phyloP scores from a whole-genome alignment of 2,329 filamentous ascomycete genomes.

The Apiospora aurea region DNA sequence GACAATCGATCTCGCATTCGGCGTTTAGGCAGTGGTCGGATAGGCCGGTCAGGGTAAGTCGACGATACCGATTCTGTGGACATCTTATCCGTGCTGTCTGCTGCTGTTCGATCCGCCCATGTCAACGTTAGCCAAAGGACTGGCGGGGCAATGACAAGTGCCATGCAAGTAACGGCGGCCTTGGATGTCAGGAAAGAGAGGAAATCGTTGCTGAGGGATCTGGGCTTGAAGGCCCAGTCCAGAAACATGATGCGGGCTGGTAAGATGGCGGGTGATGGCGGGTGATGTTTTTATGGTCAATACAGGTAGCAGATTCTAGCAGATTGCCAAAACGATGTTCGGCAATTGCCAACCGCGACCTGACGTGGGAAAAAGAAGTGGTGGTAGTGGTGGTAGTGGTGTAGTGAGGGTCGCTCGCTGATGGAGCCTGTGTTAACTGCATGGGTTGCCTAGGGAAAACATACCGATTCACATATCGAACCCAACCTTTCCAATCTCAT shows the following conservation, averaged over 20 bases:
- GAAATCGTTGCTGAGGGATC: conserved; percentile 19
- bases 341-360: background rate
- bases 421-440: conserved; percentile 14
- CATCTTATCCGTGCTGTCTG: conserved; percentile 61
- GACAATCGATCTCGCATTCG: conserved; percentile 87
- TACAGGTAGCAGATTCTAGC: too few relatives aligned
- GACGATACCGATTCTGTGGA: conserved; percentile 80
- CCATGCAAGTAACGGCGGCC: conserved; percentile 33
- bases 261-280: background rate
- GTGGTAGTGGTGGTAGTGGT: background rate
- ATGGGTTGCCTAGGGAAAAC: conserved; percentile 23
- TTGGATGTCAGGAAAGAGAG: conserved; percentile 26
- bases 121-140: conserved; percentile 43
- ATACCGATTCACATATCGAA: conserved; percentile 31
- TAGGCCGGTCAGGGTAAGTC: conserved; percentile 87
- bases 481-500: conserved; percentile 21
- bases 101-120: conserved; percentile 35
- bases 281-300: too few relatives aligned
- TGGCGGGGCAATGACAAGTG: conserved; percentile 32
- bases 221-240: conserved; percentile 23
- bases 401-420: conserved; percentile 4
- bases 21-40: conserved; percentile 89
- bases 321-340: background rate
- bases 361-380: background rate
- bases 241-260: conserved; percentile 9